These are phyloP conservation scores for Gautieria morchelliformis DNA, from an alignment of 768 basidiomycete genomes.

Conservation along the genomic window DNA sequence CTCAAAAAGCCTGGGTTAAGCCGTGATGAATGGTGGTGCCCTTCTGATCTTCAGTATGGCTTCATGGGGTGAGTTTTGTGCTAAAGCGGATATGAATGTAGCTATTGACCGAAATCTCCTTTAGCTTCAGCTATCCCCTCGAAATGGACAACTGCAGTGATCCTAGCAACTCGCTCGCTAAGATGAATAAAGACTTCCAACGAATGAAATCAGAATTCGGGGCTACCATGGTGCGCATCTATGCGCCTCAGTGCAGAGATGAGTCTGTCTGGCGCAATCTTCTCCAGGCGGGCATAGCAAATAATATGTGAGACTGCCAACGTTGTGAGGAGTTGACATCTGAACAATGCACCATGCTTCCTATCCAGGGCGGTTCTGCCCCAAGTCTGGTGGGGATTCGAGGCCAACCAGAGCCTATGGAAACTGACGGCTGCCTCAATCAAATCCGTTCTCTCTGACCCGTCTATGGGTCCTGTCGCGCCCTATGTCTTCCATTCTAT, in stretches of 20 bases:
- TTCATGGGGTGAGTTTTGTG: constrained; percentile 5
- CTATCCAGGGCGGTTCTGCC: constrained; percentile 6
- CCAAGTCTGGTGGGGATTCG: constrained; percentile 11
- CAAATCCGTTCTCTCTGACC: constrained; percentile 8
- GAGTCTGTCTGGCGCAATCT: constrained; percentile 11
- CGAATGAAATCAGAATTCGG: constrained; percentile 13
- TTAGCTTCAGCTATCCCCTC: constrained; percentile 9
- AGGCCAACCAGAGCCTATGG: constrained; percentile 9
- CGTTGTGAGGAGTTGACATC: too few relatives aligned
- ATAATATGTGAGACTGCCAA: constrained; percentile 6
- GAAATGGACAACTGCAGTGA: constrained; percentile 10
- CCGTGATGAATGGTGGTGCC: constrained; percentile 7
- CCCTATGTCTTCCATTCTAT: constrained; percentile 14
- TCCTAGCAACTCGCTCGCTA: constrained; percentile 5
- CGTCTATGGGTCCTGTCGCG: constrained; percentile 3
- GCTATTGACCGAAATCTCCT: neutral
- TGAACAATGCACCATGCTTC: too few relatives aligned
- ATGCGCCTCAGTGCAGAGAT: constrained; percentile 12
- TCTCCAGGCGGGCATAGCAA: constrained; percentile 8
- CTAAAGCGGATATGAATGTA: neutral
- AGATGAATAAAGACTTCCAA: constrained; percentile 9
- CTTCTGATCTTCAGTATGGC: constrained; percentile 1
- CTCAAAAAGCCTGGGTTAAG: neutral
- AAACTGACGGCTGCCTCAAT: constrained; percentile 3
- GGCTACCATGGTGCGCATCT: constrained; percentile 13